Percentiles rank a stretch among this genome's conserved stretches.
These are phyloP conservation scores for Coemansia sp. DNA, from an alignment of 192 early-diverging fungal genomes.

Conservation along the genomic window DNA sequence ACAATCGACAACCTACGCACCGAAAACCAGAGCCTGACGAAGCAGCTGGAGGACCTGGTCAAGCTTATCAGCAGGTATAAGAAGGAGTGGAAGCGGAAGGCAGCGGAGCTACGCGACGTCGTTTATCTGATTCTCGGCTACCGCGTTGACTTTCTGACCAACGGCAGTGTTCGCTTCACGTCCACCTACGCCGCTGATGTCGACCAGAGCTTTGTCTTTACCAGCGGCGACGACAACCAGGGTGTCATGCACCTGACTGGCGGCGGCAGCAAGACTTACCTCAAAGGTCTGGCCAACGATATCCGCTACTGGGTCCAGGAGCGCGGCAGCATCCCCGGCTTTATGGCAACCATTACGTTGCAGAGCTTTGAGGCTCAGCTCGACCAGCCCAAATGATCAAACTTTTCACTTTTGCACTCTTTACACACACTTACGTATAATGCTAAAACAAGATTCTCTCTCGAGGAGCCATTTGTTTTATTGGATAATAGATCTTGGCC, in stretches of 20 bases:
- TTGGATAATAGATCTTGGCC: background rate
- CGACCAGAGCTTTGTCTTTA: conserved; percentile 74
- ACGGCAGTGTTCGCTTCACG: conserved; percentile 72
- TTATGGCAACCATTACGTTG: conserved; percentile 74
- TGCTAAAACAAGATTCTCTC: background rate
- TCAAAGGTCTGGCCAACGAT: conserved; percentile 58
- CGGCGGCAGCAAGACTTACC: conserved; percentile 62
- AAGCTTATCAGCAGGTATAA: conserved; percentile 69
- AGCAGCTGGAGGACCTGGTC: conserved; percentile 61
- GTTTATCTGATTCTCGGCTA: conserved; percentile 74
- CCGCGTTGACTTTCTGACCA: conserved; percentile 63
- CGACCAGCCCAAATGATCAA: background rate
- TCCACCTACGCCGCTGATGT: conserved; percentile 64
- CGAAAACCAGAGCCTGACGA: conserved; percentile 57
- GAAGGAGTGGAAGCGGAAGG: conserved; percentile 70
- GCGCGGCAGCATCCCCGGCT: conserved; percentile 75
- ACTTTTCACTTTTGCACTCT: background rate
- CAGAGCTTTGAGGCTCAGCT: conserved; percentile 57
- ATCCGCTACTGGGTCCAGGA: conserved; percentile 69
- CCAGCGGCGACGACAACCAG: conserved; percentile 59
- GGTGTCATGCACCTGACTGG: conserved; percentile 70
- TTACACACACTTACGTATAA: background rate
- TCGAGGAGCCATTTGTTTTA: too few species aligned
- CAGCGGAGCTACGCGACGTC: conserved; percentile 71
- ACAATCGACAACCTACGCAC: conserved; percentile 56